phyloP scores from a whole-genome alignment of 805 yeast genomes.

The Yamadazyma tumulicola region DNA sequence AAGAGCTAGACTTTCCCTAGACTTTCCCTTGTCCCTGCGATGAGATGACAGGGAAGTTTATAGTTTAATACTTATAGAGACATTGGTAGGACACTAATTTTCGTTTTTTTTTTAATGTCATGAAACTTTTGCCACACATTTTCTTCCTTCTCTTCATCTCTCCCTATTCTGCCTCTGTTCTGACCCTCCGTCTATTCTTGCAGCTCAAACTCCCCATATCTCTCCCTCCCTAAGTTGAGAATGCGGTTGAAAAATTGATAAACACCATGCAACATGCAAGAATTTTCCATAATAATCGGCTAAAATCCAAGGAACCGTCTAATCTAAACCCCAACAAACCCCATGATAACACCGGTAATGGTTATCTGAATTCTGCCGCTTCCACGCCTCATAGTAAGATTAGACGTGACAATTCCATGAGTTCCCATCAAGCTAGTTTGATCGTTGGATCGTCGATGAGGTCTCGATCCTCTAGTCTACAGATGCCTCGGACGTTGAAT shows the following conservation, averaged over 20 bases:
- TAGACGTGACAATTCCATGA: slow-evolving; percentile 13
- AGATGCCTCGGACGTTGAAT: slow-evolving; percentile 4
- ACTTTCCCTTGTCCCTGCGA: too few species aligned
- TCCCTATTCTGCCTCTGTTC: not conserved
- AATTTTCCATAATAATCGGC: slow-evolving; percentile 10
- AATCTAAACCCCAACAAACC: slow-evolving; percentile 4
- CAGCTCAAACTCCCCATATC: too few species aligned
- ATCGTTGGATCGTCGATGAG: slow-evolving; percentile 13
- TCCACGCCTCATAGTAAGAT: not conserved
- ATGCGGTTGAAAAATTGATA: too few species aligned
- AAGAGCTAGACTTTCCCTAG: too few species aligned
- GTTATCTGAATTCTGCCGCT: slow-evolving; percentile 1
- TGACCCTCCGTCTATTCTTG: not conserved
- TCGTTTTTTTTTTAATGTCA: too few species aligned
- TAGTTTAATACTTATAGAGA: too few species aligned
- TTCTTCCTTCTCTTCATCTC: too few species aligned
- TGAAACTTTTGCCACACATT: too few species aligned
- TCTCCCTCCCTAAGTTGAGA: too few species aligned
- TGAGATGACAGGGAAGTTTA: too few species aligned
- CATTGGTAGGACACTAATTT: too few species aligned
- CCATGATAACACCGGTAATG: slow-evolving; percentile 2
- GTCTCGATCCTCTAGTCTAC: slow-evolving; percentile 12
- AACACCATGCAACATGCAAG: slow-evolving; percentile 31
- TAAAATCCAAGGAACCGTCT: slow-evolving; percentile 3
- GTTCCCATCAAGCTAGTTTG: slow-evolving; percentile 18